A percentile compares a stretch with the other conserved stretches of the same genome.
Evolutionary conservation across 768 basidiomycete genomes (phyloP).

Genomic region (Hypholoma fasciculare): DNA sequence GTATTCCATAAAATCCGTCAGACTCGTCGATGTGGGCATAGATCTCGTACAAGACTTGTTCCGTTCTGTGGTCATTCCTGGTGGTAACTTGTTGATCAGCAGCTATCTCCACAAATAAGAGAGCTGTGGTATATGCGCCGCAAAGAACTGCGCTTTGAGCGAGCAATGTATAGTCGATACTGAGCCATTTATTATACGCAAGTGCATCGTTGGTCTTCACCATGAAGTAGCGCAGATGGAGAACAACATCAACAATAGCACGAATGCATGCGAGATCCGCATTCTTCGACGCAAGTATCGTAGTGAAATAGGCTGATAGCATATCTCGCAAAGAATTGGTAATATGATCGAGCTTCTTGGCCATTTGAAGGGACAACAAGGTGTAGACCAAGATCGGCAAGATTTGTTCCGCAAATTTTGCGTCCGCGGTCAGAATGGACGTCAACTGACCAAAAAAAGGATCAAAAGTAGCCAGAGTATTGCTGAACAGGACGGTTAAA

Average conservation of each 20-base stretch:
- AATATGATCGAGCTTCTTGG: constrained; percentile 13
- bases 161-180: constrained; percentile 71
- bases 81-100: constrained; percentile 43
- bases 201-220: constrained; percentile 35
- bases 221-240: constrained; percentile 79
- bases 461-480: constrained; percentile 53
- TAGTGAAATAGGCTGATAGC: constrained; percentile 59
- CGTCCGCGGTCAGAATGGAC: constrained; percentile 54
- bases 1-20: constrained; percentile 96
- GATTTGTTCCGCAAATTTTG: constrained; percentile 61
- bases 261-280: constrained; percentile 45
- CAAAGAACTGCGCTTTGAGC: constrained; percentile 72
- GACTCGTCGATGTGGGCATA: constrained; percentile 97
- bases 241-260: constrained; percentile 71
- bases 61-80: constrained; percentile 36
- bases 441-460: constrained; percentile 70
- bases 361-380: constrained; percentile 43
- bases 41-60: constrained; percentile 84
- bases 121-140: constrained; percentile 85
- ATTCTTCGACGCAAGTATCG: constrained; percentile 42
- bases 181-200: constrained; percentile 79
- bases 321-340: constrained; percentile 24
- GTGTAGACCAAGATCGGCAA: constrained; percentile 79
- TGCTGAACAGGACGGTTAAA: constrained; percentile 57
- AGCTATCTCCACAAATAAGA: constrained; percentile 86